Base-by-base conservation (phyloP, 331 rosid species). In the Dryas integrifolia region DNA sequence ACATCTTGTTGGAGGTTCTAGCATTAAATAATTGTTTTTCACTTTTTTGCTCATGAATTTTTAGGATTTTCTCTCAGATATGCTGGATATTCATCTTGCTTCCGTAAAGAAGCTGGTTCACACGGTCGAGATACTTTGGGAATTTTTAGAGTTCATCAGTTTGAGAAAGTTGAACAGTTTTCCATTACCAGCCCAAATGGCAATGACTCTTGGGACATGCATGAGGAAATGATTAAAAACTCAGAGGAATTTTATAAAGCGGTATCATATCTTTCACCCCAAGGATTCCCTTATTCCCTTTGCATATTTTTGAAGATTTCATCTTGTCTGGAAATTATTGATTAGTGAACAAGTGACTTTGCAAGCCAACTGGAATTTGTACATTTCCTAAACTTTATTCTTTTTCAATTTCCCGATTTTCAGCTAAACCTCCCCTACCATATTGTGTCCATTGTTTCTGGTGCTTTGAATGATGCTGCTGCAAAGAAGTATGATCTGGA, bases 391-490 rank as follows among this genome's bases (percentile, higher is more conserved):
- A 9, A 47, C 1, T 13, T 13, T 71, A 35, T 44, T 70, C 9
- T 7, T 11, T 26, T 14, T 13, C 24, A 71, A 41, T 56, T 70
- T 74, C 72, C 21, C 69, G 24, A 16, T 59, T 56, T 77, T 79
- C 88, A 95, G 99, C 65, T 95, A 50, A 88, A 88, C 48, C 8
- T 95, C 77, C 98, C 97, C 4, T 95, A 95, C 82, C 99, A 81
- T 80, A 76, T 95, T 72, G 99, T 95, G 55, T 59, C 93, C 60
- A 87, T 95, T 7, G 99, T 95, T 64, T 95, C 99, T 69, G 97
- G 99, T 82, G 99, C 99, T 67, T 80, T 95, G 83, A 95, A 95
- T 83, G 99, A 95, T 78, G 96, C 99, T 0, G 99, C 99, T 2
- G 96, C 97, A 50, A 95, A 95, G 92, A 95, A 95, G 83, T 90